Base-by-base conservation (phyloP, 2,329 filamentous ascomycete species). In the Neophaeococcomyces aloes region DNA sequence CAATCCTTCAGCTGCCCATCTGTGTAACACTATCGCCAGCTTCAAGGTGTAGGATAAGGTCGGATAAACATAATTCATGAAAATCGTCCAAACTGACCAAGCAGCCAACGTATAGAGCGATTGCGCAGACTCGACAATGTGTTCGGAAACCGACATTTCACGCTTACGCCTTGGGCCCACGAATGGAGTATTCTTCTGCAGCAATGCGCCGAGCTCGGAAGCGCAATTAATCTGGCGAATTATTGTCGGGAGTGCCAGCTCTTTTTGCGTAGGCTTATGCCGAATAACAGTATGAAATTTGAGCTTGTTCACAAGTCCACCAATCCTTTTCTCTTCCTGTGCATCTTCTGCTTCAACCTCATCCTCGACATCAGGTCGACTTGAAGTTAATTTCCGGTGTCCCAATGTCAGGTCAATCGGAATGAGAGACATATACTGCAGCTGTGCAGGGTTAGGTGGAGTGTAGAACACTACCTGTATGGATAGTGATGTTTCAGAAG, bases 161-260 rank as follows among this genome's bases (percentile, higher is more conserved):
- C 91, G 78, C 63, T 88, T 88, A 36, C 80, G 78, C 27, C 89
- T 78, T 29, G 83, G 78, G 1, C 87, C 84, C 38, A 98, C 79
- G 29, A 89, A 71, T n/a, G 81, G 79, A 33, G 87, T 83, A 56
- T 96, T 98, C 59, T 83, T 89, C 56, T 94, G 86, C 53, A 98
- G 70, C 30, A 94, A 70, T 53, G 79, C 74, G 49, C 91, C 82
- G 45, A 98, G 72, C 62, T 98, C 93, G 68, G 81, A 87, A 0
- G 88, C 86, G 72, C 91, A 98, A 58, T 98, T 98, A 60, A 96
- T 83, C 65, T 96, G 89, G 55, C 88, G 86, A 53, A 95, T 76
- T 46, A 96, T 88, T 45, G 78, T 78, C 3, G 81, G 75, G 23
- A 98, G 69, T 1, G 84, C 82, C 49, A 78, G 75, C 61, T 98